Base-by-base conservation (phyloP, 805 yeast genomes). In the Candida endomychidarum region DNA sequence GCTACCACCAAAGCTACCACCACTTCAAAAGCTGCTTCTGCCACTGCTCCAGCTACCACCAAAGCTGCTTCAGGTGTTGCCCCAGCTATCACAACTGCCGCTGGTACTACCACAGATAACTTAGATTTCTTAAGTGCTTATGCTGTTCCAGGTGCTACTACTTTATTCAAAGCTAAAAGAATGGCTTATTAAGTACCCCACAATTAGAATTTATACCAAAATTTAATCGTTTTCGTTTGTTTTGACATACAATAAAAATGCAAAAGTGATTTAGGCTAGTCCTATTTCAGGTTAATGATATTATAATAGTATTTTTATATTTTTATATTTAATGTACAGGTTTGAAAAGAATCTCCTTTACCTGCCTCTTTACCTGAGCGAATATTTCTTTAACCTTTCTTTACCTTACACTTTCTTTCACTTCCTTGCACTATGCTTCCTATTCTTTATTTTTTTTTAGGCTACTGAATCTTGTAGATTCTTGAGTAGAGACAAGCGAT, bases 121-220 rank as follows among this genome's bases (percentile, higher is more conserved):
- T 45, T 52, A 37, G 8, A 31, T 19, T 47, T 45, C 48, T 47
- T 47, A 23, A 40, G 47, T 14, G 43, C 41, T 22, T 47, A 47
- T 21, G 51, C 49, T 24, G 31, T 32, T 14, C 34, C 41, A 31
- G 48, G 36, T 25, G 52, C 58, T 32, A 56, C 61, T 12, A 47
- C 59, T n/a, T 51, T 55, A 34, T 47, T 41, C 48, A 47, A 27
- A 43, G 54, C 43, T 34, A 53, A 50, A 43, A 55, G 58, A 50
- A 51, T 56, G 51, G 53, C 48, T 17, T 57, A 55, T 28, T 52
- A 49, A 44, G 33, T 8, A 5, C n/a, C 9, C 4, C 9, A 28
- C 11, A 6, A 28, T 31, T 15, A 20, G 17, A 31, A 6, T 30
- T 19, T 15, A 33, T 33, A 33, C 37, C 37, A 23, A 23, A 23